phyloP scores from a whole-genome alignment of 2,329 filamentous ascomycete species.

The Phialophora verrucosa region DNA sequence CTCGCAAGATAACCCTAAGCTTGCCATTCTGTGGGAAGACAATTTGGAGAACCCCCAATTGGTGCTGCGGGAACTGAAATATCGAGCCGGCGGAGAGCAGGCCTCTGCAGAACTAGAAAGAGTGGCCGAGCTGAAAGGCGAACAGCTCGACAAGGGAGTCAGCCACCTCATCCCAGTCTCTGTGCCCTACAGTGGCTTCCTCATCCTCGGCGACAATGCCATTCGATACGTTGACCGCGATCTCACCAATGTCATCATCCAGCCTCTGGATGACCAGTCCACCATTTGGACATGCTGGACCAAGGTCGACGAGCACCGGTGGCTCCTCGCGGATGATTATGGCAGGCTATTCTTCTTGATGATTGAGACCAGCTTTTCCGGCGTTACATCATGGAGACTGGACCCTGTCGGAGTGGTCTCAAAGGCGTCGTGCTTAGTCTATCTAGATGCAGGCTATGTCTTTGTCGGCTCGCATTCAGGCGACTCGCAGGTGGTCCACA shows the following conservation, averaged over 20 bases:
- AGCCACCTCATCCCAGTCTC: conserved; percentile 68
- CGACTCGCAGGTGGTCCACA: conserved; percentile 80
- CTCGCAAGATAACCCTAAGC: conserved; percentile 58
- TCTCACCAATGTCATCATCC: conserved; percentile 68
- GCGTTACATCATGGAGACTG: conserved; percentile 75
- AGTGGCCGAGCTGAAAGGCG: conserved; percentile 53
- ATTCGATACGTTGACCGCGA: conserved; percentile 85
- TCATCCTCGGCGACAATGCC: conserved; percentile 79
- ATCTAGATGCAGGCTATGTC: conserved; percentile 72
- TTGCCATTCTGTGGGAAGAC: conserved; percentile 71
- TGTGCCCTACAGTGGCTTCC: conserved; percentile 68
- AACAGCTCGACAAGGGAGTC: conserved; percentile 64
- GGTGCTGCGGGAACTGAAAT: conserved; percentile 62
- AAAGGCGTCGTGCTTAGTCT: conserved; percentile 77
- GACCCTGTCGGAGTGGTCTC: conserved; percentile 71
- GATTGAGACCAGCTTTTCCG: conserved; percentile 66
- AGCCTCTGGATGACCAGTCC: conserved; percentile 68
- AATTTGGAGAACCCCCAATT: conserved; percentile 62
- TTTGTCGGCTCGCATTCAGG: conserved; percentile 93
- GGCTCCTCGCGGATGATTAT: conserved; percentile 91
- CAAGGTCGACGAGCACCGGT: conserved; percentile 78
- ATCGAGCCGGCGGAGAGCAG: conserved; percentile 52
- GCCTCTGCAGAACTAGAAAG: conserved; percentile 61
- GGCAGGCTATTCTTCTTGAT: conserved; percentile 84
- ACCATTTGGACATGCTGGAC: conserved; percentile 94